Base-by-base conservation (phyloP, 495 filamentous ascomycete genomes). In the Recurvomyces mirabilis region DNA sequence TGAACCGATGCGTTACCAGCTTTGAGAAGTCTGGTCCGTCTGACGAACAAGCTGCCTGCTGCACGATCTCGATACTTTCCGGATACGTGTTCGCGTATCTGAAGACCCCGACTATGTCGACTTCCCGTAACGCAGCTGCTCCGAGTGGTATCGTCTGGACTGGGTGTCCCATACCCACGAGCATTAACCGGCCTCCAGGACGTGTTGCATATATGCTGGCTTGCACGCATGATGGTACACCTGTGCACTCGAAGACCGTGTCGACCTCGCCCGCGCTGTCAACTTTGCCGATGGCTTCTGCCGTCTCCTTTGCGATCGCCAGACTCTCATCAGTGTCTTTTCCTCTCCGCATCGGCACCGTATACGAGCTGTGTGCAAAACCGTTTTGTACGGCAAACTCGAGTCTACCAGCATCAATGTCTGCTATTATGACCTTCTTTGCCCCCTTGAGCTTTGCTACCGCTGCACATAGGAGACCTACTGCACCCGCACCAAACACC, bases 101-200 rank as follows among this genome's bases (percentile, higher is more conserved):
- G 59, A 95, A 95, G 22, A 89, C 81, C n/a, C 88, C 88, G 1
- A 91, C 68, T 25, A 95, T 79, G 63, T 95, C 88, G 2, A 95
- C 81, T 65, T 95, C 88, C 3, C 85, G 74, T 39, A 93, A 65
- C 28, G 87, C 84, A 12, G 88, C 88, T 0, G 84, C 82, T 1
- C 80, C 85, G 42, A 94, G 71, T 3, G 87, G 87, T 5, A 94
- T 67, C 0, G 84, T 93, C 66, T 91, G 84, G 31, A 93, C 74
- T 0, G 88, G 87, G 4, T 78, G 84, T n/a, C 88, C 88, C 86
- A 94, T 94, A 3, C 88, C 88, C 17, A 95, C 80, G 65, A 93
- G 79, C 52, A 94, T 77, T 28, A 94, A 69, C 49, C 81, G 78
- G 9, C 87, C 85, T 10, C 87, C 88, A 0, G 88, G 70, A 6